These are phyloP conservation scores for Fistulinella prunicolor DNA, from an alignment of 768 basidiomycete genomes.

Conservation along the genomic window DNA sequence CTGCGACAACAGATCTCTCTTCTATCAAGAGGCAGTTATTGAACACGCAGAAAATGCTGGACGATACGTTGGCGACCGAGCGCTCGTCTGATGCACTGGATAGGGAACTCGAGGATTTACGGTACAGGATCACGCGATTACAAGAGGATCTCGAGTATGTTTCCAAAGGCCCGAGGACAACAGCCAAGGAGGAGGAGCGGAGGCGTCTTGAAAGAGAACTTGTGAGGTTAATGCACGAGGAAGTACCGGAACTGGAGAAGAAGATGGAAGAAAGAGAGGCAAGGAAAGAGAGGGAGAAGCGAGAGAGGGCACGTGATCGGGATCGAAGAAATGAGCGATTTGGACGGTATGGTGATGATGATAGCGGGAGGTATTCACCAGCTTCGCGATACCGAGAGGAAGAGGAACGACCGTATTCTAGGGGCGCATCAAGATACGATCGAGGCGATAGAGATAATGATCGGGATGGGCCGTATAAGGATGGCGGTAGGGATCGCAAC, in stretches of 20 bases:
- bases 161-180: constrained; percentile 66
- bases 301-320: constrained; percentile 74
- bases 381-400: constrained; percentile 36
- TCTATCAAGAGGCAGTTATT: constrained; percentile 84
- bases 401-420: constrained; percentile 54
- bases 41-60: constrained; percentile 77
- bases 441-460: constrained; percentile 39
- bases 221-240: constrained; percentile 81
- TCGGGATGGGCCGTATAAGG: constrained; percentile 29
- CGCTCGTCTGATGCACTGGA: constrained; percentile 90
- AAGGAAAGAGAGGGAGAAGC: constrained; percentile 70
- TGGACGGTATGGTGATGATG: constrained; percentile 59
- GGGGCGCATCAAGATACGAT: constrained; percentile 37
- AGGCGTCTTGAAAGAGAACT: constrained; percentile 86
- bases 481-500: constrained; percentile 23
- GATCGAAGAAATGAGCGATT: constrained; percentile 83
- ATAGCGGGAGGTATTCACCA: constrained; percentile 32
- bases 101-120: constrained; percentile 82
- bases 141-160: constrained; percentile 91
- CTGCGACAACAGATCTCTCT: constrained; percentile 63
- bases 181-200: constrained; percentile 80
- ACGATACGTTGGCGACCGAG: constrained; percentile 64
- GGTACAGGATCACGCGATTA: constrained; percentile 79
- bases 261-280: constrained; percentile 78
- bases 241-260: constrained; percentile 86